Base-by-base conservation (phyloP, 805 yeast genomes). In the Candida anglica region DNA sequence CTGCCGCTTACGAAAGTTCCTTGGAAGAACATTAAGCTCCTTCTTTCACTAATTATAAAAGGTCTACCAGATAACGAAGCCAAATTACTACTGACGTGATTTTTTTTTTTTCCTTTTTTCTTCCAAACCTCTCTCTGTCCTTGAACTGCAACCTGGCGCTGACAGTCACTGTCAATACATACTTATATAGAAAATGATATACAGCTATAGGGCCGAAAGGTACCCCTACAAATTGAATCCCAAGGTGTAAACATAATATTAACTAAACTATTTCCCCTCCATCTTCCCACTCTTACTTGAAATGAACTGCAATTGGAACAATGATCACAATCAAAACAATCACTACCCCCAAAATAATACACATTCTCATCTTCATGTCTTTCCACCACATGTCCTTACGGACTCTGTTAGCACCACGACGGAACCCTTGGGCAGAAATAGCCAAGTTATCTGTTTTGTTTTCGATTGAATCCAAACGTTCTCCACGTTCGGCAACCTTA, bases 311-410 rank as follows among this genome's bases (percentile, higher is more conserved):
- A 42, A 93, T 79, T 19, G 98, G 98, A 26, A 91, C 96, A 46
- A 89, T 85, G 37, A 91, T 95, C 36, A 91, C 84, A 38, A 91
- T 64, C 47, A 91, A 64, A 34, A 89, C 78, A 53, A 91, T 79
- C 34, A 93, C 66, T 17, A 81, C 80, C 19, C 82, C 84, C 30
- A 82, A 78, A 39, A 89, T 81, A 38, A 86, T 65, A 63, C 98
- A 91, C 71, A 89, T 68, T 62, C 95, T 82, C 91, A 93, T 84
- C 70, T 93, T 93, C 77, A 93, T 75, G 60, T 91, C 96, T 63
- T 93, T 91, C 85, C 95, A 86, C 98, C 98, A 91, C 97, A 91
- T 91, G 56, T 89, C 95, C 63, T 89, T 91, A 66, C 98, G 85
- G 30, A 91, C 97, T 50, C 95, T 81, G 66, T 91, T 91, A 39